Base-by-base conservation (phyloP, 225 moss, liverwort and hornwort genomes). In the Polytrichum formosum region DNA sequence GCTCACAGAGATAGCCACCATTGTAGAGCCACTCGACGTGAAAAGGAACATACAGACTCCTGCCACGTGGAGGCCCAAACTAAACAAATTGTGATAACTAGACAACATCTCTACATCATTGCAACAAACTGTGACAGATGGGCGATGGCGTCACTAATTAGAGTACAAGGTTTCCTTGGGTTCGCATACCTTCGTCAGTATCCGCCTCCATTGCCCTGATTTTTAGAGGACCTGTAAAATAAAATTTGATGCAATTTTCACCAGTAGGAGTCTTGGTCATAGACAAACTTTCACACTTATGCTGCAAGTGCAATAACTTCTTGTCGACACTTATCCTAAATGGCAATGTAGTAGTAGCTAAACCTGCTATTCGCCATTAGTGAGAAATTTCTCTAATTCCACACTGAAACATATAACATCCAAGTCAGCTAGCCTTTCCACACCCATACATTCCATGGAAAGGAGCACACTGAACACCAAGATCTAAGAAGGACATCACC, bases 181-280 rank as follows among this genome's bases (percentile, higher is more conserved):
- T 37, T 13, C 54, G 58, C 22, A 63, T 65, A 86, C 81, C 86
- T 64, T 87, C 85, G 72, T 83, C 79, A 6, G 87, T 76, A 63
- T 92, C 90, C 61, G 85, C 85, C 66, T 90, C 82, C n/a, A 83
- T 75, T 29, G 88, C 92, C 77, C 81, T 84, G 70, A 90, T 79
- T 72, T 73, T 76, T 28, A 84, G 35, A 19, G 70, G 37, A 69
- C 90, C 92, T 92, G 84, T 61, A 70, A 66, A 18, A 65, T 2
- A 2, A 65, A 30, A n/a, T 22, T 65, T 31, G 6, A 35, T 35
- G 62, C 5, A 63, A 63, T 63, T 5, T 28, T 63, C 62, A 3
- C 17, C 27, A 22, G 46, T 46, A 3, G 46, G 62, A 18, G 5
- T 23, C 13, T 63, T 63, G 62, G 26, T 13, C 58, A 61, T 9